Evolutionary conservation across 2,329 filamentous ascomycete genomes (phyloP), one percentile per base, ranked within the genome.

Genomic region (Grosmannia clavigera): DNA sequence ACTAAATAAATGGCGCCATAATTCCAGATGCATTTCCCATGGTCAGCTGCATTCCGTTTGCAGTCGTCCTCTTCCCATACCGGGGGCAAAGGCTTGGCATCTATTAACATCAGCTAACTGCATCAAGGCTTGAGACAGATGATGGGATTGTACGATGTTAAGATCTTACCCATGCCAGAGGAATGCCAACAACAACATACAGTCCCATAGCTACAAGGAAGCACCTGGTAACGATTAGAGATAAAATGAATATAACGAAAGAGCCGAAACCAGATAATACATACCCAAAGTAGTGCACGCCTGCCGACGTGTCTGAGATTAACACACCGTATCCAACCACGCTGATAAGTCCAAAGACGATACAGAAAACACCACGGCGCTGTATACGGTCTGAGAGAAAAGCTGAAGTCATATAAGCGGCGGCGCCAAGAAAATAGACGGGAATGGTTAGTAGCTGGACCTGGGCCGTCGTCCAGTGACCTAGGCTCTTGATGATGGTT

Each of bases 371-470:
- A 0, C 80, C 87, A 48, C 88, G 81, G 60, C 75, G 78, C 71
- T 90, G 86, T 63, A 79, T 75, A 59, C 78, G 78, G 68, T 92
- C 88, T 4, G 85, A 89, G 52, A 88, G 71, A 66, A 79, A 81
- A 0, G 87, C 87, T 2, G 83, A 76, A 10, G 76, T 64, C 69
- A 92, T 81, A 69, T 90, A 92, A 0, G 80, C 81, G 6, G 85
- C 76, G 0, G 87, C 87, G 4, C 88, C 88, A 5, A 90, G 70
- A 5, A 83, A 82, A 69, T 92, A 92, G 71, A 86, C 90, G 0
- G 88, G 88, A 55, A 92, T 87, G 0, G 88, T 92, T 40, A 92
- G 78, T 35, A 88, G 81, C 70, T 92, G 88, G 5, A 89, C 81
- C 67, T 88, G 77, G 0, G 86, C 81, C 0, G 76, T 75, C 0